phyloP scores from a whole-genome alignment of 2,329 filamentous ascomycete genomes.

The Aspergillus arachidicola region DNA sequence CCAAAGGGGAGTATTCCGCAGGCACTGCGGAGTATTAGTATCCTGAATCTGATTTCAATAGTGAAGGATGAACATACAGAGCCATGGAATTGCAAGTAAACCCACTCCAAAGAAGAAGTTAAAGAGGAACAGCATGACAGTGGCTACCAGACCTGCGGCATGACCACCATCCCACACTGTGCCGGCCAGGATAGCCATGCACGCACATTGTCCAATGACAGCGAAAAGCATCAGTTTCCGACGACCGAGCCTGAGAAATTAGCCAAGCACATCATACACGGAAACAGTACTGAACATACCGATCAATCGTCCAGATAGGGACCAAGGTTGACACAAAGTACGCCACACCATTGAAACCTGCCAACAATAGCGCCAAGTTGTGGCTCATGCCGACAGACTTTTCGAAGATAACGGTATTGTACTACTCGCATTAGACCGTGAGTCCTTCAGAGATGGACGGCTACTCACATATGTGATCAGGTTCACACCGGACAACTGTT shows the following conservation, averaged over 20 bases:
- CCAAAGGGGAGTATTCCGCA: conserved; percentile 50
- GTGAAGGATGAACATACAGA: conserved; percentile 23
- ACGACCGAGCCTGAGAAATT: conserved; percentile 45
- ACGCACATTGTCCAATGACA: conserved; percentile 53
- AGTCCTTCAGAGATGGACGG: background rate
- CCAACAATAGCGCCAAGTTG: conserved; percentile 37
- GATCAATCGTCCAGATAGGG: conserved; percentile 43
- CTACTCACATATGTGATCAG: conserved; percentile 31
- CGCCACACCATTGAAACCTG: conserved; percentile 47
- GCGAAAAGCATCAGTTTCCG: conserved; percentile 63
- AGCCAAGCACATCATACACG: background rate
- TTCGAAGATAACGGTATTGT: conserved; percentile 50
- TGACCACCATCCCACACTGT: conserved; percentile 45
- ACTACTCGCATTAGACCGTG: conserved; percentile 19
- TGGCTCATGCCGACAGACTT: conserved; percentile 47
- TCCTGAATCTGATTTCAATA: conserved; percentile 25
- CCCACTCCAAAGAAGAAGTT: conserved; percentile 58
- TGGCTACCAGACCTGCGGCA: conserved; percentile 46
- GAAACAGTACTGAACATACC: conserved; percentile 11
- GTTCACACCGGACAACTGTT: conserved; percentile 35
- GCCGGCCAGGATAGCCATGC: conserved; percentile 52
- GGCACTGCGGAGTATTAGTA: conserved; percentile 33
- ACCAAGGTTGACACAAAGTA: conserved; percentile 44
- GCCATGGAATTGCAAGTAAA: conserved; percentile 49
- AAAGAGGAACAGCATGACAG: conserved; percentile 57